These are phyloP conservation scores for Pythium aquatile DNA, from an alignment of 352 stramenopile species.

Conservation along the genomic window DNA sequence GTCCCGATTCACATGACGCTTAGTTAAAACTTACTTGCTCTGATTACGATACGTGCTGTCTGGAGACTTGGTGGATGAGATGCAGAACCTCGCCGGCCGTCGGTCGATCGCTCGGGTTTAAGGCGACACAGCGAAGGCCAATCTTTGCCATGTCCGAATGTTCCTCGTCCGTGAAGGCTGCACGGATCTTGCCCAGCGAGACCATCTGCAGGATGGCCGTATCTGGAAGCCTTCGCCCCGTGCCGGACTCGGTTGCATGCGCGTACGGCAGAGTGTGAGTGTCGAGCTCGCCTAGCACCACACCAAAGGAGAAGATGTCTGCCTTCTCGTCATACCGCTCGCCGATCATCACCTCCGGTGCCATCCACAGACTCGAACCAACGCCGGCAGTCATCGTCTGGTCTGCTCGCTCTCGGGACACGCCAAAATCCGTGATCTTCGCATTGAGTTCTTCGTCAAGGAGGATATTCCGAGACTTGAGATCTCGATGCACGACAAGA, in stretches of 20 bases:
- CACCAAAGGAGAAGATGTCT: constrained; percentile 41
- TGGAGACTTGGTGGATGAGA: constrained; percentile 17
- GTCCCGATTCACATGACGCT: neutral
- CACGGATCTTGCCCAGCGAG: constrained; percentile 5
- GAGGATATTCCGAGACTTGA: constrained; percentile 22
- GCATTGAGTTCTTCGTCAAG: constrained; percentile 9
- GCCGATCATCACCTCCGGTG: constrained; percentile 31
- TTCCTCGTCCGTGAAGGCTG: constrained; percentile 10
- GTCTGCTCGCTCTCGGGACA: constrained; percentile 16
- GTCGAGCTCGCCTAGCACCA: constrained; percentile 57
- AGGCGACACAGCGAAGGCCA: constrained; percentile 11
- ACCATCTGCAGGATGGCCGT: constrained; percentile 16
- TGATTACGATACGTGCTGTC: neutral
- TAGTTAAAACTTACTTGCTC: neutral
- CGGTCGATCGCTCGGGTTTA: constrained; percentile 13
- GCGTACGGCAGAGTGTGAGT: constrained; percentile 49
- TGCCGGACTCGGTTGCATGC: constrained; percentile 4
- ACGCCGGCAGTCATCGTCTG: constrained; percentile 18
- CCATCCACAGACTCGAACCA: constrained; percentile 31
- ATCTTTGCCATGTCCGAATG: constrained; percentile 5
- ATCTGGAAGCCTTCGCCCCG: constrained; percentile 15
- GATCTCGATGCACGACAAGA: constrained; percentile 9
- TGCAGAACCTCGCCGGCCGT: constrained; percentile 13
- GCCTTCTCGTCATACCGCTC: constrained; percentile 25
- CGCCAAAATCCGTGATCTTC: constrained; percentile 24